Percentiles rank a stretch among this genome's conserved stretches.
Conservation (phyloP, 202 grass and related monocot species). For the Hordeum pubiflorum region DNA sequence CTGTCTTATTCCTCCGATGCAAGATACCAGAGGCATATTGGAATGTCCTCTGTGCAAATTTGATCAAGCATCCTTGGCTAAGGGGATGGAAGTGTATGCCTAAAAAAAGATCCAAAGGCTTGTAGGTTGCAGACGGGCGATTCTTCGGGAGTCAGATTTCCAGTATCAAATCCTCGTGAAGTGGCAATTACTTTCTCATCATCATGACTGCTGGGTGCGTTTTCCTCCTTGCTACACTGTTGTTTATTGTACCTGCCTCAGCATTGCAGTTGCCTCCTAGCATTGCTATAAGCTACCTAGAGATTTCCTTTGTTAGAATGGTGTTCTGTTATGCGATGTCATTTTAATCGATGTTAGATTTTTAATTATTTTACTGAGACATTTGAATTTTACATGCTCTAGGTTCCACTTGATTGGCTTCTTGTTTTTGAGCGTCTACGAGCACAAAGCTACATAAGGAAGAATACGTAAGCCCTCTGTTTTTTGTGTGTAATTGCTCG, state of each 20-base stretch:
- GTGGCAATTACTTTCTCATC: slow-evolving; percentile 67
- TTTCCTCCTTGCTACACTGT: not conserved
- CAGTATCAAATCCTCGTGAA: slow-evolving; percentile 57
- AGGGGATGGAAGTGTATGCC: not conserved
- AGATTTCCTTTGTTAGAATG: not conserved
- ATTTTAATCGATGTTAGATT: not conserved
- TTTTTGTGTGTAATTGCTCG: not conserved
- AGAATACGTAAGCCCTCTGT: slow-evolving; percentile 28
- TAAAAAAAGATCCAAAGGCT: slow-evolving; percentile 48
- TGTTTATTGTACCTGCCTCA: not conserved
- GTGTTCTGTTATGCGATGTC: not conserved
- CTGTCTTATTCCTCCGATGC: slow-evolving; percentile 39
- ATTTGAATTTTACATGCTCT: slow-evolving; percentile 9
- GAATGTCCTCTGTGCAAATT: slow-evolving; percentile 37
- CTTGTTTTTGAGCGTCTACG: slow-evolving; percentile 33
- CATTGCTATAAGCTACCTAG: not conserved
- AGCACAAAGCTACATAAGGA: slow-evolving; percentile 36
- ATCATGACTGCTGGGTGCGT: slow-evolving; percentile 62
- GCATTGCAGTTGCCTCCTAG: not conserved
- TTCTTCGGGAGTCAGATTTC: slow-evolving; percentile 25
- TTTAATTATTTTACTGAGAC: not conserved
- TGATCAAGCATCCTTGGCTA: not conserved
- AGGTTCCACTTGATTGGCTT: slow-evolving; percentile 74
- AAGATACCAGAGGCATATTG: slow-evolving; percentile 25
- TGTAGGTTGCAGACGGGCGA: slow-evolving; percentile 44